Percentiles rank a stretch among this genome's conserved stretches.
phyloP scores from a whole-genome alignment of 2,329 filamentous ascomycete genomes.

The Scedosporium apiospermum region DNA sequence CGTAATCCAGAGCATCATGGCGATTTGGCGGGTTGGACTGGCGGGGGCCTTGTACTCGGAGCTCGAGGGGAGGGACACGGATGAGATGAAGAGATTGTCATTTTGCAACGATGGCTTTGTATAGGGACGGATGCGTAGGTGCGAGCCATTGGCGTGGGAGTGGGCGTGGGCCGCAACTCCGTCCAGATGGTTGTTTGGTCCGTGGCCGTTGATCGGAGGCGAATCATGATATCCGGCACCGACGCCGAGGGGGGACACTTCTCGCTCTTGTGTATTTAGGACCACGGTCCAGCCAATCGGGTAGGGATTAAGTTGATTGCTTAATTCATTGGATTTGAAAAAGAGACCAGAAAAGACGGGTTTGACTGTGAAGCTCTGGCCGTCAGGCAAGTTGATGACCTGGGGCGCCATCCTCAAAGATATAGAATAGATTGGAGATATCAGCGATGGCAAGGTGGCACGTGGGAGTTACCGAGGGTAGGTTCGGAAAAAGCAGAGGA shows the following conservation, averaged over 20 bases:
- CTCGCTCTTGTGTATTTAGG: constrained; percentile 56
- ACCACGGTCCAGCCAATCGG: constrained; percentile 87
- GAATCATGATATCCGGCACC: not conserved
- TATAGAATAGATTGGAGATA: too few relatives aligned
- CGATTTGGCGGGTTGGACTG: constrained; percentile 80
- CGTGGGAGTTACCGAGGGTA: too few relatives aligned
- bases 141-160: constrained; percentile 15
- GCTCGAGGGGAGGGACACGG: constrained; percentile 74
- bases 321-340: constrained; percentile 76
- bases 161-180: constrained; percentile 15
- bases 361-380: constrained; percentile 69
- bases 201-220: constrained; percentile 4
- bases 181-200: constrained; percentile 6
- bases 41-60: constrained; percentile 69
- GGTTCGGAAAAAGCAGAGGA: too few relatives aligned
- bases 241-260: not conserved
- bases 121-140: constrained; percentile 34
- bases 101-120: constrained; percentile 63
- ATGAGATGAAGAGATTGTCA: constrained; percentile 85
- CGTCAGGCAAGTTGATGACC: constrained; percentile 71
- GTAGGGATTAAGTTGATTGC: constrained; percentile 58
- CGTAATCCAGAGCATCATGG: constrained; percentile 93
- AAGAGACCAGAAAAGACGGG: constrained; percentile 87
- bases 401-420: constrained; percentile 23
- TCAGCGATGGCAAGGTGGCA: too few relatives aligned